Percentiles rank a stretch among this genome's conserved stretches.
These are phyloP conservation scores for Pseudovirgaria hyperparasitica DNA, from an alignment of 2,329 filamentous ascomycete genomes.

Conservation along the genomic window DNA sequence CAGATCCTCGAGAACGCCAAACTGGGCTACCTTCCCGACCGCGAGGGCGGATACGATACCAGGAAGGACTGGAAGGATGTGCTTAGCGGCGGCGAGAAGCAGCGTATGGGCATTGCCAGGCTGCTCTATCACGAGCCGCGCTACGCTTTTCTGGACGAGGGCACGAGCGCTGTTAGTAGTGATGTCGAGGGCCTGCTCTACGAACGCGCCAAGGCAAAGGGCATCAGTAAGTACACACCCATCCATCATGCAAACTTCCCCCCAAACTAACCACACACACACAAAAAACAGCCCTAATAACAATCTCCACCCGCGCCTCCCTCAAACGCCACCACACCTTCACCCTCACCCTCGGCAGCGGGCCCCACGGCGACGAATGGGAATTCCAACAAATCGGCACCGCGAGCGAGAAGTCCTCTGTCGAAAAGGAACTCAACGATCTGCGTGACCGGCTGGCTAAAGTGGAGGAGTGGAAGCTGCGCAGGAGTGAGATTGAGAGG, in stretches of 20 bases:
- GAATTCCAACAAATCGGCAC: conserved; percentile 90
- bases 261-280: background rate
- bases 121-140: conserved; percentile 88
- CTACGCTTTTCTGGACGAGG: conserved; percentile 92
- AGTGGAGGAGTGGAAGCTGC: conserved; percentile 72
- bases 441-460: conserved; percentile 66
- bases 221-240: conserved; percentile 59
- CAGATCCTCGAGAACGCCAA: conserved; percentile 69
- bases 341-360: conserved; percentile 73
- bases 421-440: conserved; percentile 82
- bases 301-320: conserved; percentile 85
- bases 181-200: conserved; percentile 93
- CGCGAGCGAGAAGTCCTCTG: conserved; percentile 80
- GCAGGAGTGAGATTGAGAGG: conserved; percentile 66
- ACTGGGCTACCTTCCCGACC: conserved; percentile 77
- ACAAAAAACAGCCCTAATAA: conserved; percentile 58
- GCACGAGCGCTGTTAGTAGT: conserved; percentile 83
- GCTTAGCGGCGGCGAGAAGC: conserved; percentile 93
- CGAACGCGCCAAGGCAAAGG: conserved; percentile 81
- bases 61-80: conserved; percentile 98
- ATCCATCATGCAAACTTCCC: conserved; percentile 1
- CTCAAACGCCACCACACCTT: conserved; percentile 93
- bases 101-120: conserved; percentile 82
- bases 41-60: conserved; percentile 94
- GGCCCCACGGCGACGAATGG: conserved; percentile 75